Conservation (phyloP, 768 basidiomycete genomes). For the Lentinus tigrinus region DNA sequence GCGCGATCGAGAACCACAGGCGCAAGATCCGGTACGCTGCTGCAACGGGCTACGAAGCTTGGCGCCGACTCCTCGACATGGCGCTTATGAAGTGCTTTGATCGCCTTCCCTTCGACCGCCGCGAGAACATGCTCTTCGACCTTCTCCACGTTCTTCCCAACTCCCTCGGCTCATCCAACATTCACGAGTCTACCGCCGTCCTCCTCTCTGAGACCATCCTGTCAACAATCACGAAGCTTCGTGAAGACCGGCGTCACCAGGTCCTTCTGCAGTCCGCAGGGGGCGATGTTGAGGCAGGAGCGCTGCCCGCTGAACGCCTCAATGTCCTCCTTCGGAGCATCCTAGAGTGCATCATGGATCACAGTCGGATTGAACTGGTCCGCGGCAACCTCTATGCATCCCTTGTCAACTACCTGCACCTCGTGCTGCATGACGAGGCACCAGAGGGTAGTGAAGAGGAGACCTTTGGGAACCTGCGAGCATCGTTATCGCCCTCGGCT, state of each 20-base stretch:
- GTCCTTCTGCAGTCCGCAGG: slow-evolving; percentile 63
- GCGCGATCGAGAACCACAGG: slow-evolving; percentile 85
- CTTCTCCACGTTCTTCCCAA: slow-evolving; percentile 79
- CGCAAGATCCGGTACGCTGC: slow-evolving; percentile 75
- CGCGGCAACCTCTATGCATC: slow-evolving; percentile 95
- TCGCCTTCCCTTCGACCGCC: slow-evolving; percentile 74
- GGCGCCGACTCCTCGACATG: slow-evolving; percentile 84
- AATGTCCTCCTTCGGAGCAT: slow-evolving; percentile 70
- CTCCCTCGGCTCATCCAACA: slow-evolving; percentile 60
- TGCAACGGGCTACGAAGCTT: slow-evolving; percentile 72
- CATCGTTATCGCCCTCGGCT: slow-evolving; percentile 18
- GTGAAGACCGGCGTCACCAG: slow-evolving; percentile 77
- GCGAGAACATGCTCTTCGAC: slow-evolving; percentile 90
- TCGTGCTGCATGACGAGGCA: slow-evolving; percentile 39
- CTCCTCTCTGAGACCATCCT: slow-evolving; percentile 81
- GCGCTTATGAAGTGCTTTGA: slow-evolving; percentile 84
- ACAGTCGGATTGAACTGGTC: slow-evolving; percentile 78
- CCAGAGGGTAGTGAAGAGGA: background rate
- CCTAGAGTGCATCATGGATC: slow-evolving; percentile 72
- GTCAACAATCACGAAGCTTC: slow-evolving; percentile 83
- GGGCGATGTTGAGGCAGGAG: slow-evolving; percentile 60
- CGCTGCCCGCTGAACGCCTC: slow-evolving; percentile 79
- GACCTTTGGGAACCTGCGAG: slow-evolving; percentile 6
- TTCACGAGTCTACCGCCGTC: slow-evolving; percentile 74
- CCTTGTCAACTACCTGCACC: slow-evolving; percentile 85